phyloP scores from a whole-genome alignment of 345 rosid genomes.

The Gossypium ekmanianum region DNA sequence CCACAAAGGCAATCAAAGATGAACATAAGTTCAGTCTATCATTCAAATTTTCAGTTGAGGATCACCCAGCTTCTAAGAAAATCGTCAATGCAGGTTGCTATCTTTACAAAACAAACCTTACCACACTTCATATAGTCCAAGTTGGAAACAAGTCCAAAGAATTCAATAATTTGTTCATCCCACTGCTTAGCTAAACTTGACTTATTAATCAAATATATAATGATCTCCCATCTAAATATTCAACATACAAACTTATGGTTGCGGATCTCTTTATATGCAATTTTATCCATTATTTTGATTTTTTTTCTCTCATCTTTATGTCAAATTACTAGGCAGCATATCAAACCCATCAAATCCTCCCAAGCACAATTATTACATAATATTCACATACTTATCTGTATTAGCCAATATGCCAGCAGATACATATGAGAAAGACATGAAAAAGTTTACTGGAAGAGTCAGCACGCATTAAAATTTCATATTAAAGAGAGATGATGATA shows the following conservation, averaged over 20 bases:
- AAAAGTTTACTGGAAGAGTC: background rate
- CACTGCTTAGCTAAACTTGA: background rate
- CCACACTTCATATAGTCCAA: background rate
- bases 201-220: background rate
- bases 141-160: background rate
- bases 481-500: background rate
- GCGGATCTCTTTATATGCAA: background rate
- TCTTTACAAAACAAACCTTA: background rate
- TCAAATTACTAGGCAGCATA: background rate
- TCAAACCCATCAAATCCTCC: background rate
- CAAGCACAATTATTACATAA: constrained; percentile 1
- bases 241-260: background rate
- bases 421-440: background rate
- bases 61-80: background rate
- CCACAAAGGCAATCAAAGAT: background rate
- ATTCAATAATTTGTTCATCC: background rate
- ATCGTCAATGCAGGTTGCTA: background rate
- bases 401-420: background rate
- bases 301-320: background rate
- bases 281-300: background rate
- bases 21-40: background rate
- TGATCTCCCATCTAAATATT: background rate
- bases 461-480: background rate
- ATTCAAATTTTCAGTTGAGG: background rate
- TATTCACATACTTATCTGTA: background rate